These are phyloP conservation scores for Mortierella alpina DNA, from an alignment of 192 early-diverging fungal species.

Conservation along the genomic window DNA sequence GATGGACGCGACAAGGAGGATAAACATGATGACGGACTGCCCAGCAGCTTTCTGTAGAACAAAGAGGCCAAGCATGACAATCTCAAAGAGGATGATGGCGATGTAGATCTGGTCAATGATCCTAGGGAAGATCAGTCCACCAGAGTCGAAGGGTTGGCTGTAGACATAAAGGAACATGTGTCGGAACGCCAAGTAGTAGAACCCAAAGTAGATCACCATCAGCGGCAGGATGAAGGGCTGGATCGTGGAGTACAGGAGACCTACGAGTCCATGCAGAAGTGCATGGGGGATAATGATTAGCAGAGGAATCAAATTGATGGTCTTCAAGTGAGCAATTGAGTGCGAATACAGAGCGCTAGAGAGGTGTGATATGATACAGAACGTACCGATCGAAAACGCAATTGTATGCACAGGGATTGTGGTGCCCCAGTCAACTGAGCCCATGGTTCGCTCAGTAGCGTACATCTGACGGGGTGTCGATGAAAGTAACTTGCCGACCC, in stretches of 20 bases:
- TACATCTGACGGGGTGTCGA: slow-evolving; percentile 74
- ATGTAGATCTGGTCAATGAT: slow-evolving; percentile 70
- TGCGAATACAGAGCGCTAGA: not conserved
- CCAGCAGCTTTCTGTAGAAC: slow-evolving; percentile 60
- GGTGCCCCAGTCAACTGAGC: slow-evolving; percentile 64
- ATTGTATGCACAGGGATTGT: slow-evolving; percentile 74
- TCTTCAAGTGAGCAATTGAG: too few relatives aligned
- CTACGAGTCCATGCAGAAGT: slow-evolving; percentile 48
- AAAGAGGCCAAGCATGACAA: slow-evolving; percentile 78
- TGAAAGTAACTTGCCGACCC: slow-evolving; percentile 57
- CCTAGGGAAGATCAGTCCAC: slow-evolving; percentile 70
- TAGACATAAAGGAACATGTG: slow-evolving; percentile 86
- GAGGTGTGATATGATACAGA: too few relatives aligned
- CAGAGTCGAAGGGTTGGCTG: slow-evolving; percentile 65
- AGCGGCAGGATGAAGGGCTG: slow-evolving; percentile 81
- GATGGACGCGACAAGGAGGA: slow-evolving; percentile 36
- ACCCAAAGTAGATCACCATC: slow-evolving; percentile 74
- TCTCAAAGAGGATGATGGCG: slow-evolving; percentile 74
- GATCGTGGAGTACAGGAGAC: slow-evolving; percentile 78
- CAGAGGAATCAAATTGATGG: not conserved
- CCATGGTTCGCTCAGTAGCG: slow-evolving; percentile 55
- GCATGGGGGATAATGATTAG: not conserved
- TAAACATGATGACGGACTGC: slow-evolving; percentile 60
- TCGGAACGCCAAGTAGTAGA: slow-evolving; percentile 77
- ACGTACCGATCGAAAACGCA: slow-evolving; percentile 59